Percentiles rank a stretch among this genome's conserved stretches.
Evolutionary conservation across 2,329 filamentous ascomycete genomes (phyloP).

Genomic region (Alternaria angustiovoidea): DNA sequence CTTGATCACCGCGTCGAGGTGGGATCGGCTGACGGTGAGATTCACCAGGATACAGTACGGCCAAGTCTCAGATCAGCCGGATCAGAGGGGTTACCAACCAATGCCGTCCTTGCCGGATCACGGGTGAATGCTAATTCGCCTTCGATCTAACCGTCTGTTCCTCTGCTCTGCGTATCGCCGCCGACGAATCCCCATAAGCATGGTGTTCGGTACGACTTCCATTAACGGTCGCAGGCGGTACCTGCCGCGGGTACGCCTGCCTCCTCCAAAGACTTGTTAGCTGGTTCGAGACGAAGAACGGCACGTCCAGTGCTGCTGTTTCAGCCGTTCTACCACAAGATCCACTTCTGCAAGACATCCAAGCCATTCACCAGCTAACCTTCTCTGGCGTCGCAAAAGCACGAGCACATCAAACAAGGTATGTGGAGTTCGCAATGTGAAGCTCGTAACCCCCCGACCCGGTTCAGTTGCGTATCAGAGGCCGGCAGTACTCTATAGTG

Average conservation of each 20-base stretch:
- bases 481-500: constrained; percentile 16
- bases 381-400: constrained; percentile 22
- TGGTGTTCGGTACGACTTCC: constrained; percentile 30
- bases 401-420: constrained; percentile 24
- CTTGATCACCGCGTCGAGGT: constrained; percentile 32
- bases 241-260: constrained; percentile 5
- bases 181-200: constrained; percentile 32
- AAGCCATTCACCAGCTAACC: constrained; percentile 19
- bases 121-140: constrained; percentile 17
- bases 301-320: constrained; percentile 25
- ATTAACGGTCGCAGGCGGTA: constrained; percentile 11
- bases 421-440: constrained; percentile 31
- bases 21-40: constrained; percentile 40
- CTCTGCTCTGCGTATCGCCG: constrained; percentile 19
- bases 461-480: constrained; percentile 22
- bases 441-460: constrained; percentile 23
- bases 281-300: constrained; percentile 12
- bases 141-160: constrained; percentile 17
- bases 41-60: constrained; percentile 28
- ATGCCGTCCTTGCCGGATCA: constrained; percentile 22
- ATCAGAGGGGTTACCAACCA: constrained; percentile 22
- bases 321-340: constrained; percentile 20
- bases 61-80: constrained; percentile 51
- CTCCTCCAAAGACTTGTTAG: not conserved
- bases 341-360: constrained; percentile 29